Evolutionary conservation across 1,139 yeast genomes (phyloP).

Genomic region (Hansenula lynferdii): DNA sequence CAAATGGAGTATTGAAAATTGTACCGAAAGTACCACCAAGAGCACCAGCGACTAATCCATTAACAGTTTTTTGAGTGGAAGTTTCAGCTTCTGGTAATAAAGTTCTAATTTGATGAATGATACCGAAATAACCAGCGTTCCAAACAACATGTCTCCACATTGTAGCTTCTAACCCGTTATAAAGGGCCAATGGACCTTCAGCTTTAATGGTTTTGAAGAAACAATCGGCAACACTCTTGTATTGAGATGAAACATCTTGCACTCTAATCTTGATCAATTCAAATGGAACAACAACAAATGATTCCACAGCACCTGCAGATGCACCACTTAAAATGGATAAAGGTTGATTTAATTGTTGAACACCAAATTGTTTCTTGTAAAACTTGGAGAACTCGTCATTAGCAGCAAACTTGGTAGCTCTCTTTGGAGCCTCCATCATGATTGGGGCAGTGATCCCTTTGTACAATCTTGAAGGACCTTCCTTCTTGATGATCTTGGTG

Average conservation of each 20-base stretch:
- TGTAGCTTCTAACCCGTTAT: constrained; percentile 95
- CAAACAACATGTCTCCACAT: constrained; percentile 95
- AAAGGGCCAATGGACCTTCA: constrained; percentile 81
- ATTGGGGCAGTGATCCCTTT: constrained; percentile 96
- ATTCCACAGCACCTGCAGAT: constrained; percentile 96
- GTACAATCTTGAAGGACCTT: constrained; percentile 80
- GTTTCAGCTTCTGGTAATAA: constrained; percentile 75
- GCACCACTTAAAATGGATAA: constrained; percentile 93
- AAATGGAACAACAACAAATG: constrained; percentile 95
- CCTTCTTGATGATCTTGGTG: constrained; percentile 75
- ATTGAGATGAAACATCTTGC: constrained; percentile 82
- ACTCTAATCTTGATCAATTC: constrained; percentile 83
- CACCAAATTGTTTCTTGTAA: constrained; percentile 70
- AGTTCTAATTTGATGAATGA: constrained; percentile 80
- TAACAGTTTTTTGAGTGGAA: constrained; percentile 66
- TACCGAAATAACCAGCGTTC: constrained; percentile 99
- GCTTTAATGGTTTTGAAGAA: constrained; percentile 62
- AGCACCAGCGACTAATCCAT: constrained; percentile 88
- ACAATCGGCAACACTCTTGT: constrained; percentile 84
- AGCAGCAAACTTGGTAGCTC: constrained; percentile 97
- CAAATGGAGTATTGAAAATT: constrained; percentile 90
- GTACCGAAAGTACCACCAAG: constrained; percentile 98
- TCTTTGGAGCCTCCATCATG: constrained; percentile 98
- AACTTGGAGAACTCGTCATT: constrained; percentile 95
- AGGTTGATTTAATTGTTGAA: constrained; percentile 68